Conservation (phyloP, 139 green algal species). For the Pleodorina starrii region DNA sequence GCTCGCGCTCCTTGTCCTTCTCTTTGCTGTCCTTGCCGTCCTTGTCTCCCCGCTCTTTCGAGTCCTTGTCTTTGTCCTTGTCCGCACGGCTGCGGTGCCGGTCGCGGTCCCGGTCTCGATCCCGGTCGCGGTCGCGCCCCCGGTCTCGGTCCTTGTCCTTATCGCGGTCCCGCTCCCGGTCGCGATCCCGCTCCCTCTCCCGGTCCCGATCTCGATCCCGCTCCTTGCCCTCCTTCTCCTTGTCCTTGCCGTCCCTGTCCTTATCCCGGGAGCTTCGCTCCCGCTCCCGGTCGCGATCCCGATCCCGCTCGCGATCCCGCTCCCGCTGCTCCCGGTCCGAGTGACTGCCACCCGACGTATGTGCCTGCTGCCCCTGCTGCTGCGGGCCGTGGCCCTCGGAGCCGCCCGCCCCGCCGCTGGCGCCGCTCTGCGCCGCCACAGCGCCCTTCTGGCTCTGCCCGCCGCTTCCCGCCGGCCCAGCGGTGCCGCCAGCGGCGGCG, state of each 20-base stretch:
- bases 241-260: not conserved
- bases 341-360: not conserved
- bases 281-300: not conserved
- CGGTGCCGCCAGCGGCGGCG: not conserved
- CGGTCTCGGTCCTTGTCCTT: not conserved
- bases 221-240: not conserved
- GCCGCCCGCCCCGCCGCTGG: no score
- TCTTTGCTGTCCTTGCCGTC: not conserved
- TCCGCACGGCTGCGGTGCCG: not conserved
- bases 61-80: slow-evolving; percentile 27
- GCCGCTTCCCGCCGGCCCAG: no score
- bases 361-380: not conserved
- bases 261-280: slow-evolving; percentile 13
- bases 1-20: slow-evolving; percentile 15
- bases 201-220: not conserved
- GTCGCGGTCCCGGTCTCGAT: slow-evolving; percentile 23
- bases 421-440: no score
- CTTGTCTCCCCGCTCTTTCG: not conserved
- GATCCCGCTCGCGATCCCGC: not conserved
- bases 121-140: not conserved
- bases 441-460: no score
- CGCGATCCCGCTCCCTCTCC: slow-evolving; percentile 12
- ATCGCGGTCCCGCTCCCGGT: slow-evolving; percentile 4
- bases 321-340: slow-evolving; percentile 24
- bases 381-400: not conserved